Evolutionary conservation across 2,329 filamentous ascomycete genomes (phyloP).

Genomic region (Trichophaea hybrida): DNA sequence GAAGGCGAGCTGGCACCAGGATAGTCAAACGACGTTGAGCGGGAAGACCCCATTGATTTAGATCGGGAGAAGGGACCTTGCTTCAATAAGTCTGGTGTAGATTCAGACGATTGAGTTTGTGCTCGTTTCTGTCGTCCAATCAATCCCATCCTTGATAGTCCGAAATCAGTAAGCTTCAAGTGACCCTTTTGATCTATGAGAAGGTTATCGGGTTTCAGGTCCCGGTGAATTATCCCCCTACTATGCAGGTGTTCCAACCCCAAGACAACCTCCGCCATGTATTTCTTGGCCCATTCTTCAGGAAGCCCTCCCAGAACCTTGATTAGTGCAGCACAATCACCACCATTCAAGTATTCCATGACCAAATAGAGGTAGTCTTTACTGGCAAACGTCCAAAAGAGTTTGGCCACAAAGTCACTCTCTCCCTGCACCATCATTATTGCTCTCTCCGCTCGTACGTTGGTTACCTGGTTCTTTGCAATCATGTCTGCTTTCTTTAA

Average conservation of each 20-base stretch:
- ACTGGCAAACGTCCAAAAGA: conserved; percentile 99
- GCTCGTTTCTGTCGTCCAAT: conserved; percentile 93
- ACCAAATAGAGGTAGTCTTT: conserved; percentile 98
- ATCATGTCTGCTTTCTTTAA: conserved; percentile 99
- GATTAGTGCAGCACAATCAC: conserved; percentile 90
- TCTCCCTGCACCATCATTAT: conserved; percentile 99
- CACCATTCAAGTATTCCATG: conserved; percentile 97
- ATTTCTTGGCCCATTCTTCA: conserved; percentile 97
- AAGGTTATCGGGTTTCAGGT: conserved; percentile 92
- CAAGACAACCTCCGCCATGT: conserved; percentile 89
- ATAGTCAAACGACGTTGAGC: conserved; percentile 85
- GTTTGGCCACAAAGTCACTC: conserved; percentile 95
- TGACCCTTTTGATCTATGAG: conserved; percentile 95
- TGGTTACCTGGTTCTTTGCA: conserved; percentile 97
- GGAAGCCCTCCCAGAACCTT: conserved; percentile 83
- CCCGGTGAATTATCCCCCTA: conserved; percentile 88
- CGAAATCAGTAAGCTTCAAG: conserved; percentile 93
- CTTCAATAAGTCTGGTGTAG: conserved; percentile 83
- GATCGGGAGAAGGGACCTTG: conserved; percentile 80
- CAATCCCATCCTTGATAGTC: conserved; percentile 89
- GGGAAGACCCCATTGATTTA: conserved; percentile 72
- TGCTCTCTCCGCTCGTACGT: conserved; percentile 93
- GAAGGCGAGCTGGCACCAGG: conserved; percentile 63
- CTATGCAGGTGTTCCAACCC: conserved; percentile 92
- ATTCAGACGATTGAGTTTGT: conserved; percentile 60